Base-by-base conservation (phyloP, 352 stramenopile species). In the Globisporangium paroecandrum region DNA sequence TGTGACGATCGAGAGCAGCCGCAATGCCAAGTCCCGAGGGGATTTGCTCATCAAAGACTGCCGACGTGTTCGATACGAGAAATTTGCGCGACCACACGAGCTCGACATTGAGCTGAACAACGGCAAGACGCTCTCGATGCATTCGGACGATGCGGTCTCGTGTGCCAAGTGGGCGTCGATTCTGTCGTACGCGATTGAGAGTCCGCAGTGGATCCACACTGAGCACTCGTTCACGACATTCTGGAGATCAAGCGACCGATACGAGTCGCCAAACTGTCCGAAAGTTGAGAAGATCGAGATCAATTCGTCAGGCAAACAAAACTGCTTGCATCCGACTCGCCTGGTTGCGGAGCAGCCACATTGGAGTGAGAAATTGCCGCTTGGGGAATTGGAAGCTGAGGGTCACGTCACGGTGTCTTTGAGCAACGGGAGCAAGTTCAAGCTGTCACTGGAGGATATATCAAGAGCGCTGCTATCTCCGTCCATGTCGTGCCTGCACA, bases 131-230 rank as follows among this genome's bases (percentile, higher is more conserved):
- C 66, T 79, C 9, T 68, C 59, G 15, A 60, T 81, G 15, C 76
- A 80, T 34, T 67, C 68, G 0, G 62, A 70, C 4, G 73, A 80
- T 7, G 76, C 76, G 8, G 54, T 82, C 7, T 71, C 72, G 32
- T 82, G 76, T 55, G 63, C 73, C 1, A 74, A 77, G 36, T 82
- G 76, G 76, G 76, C 74, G 7, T 78, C 76, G 0, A 68, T 82
- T 38, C 62, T 82, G 10, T 72, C 74, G 18, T 67, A 72, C 9
- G 76, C 76, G 18, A 80, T 82, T 24, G 76, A 82, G 34, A 77
- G 73, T 29, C 76, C 76, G n/a, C 63, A 75, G 15, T 82, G 76
- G 76, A 68, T 82, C 13, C 73, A 82, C 58, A 59, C 68, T 7
- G 71, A 80, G 47, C 54, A 59, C 13, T 69, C 59, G 7, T 75